A percentile compares a stretch with the other conserved stretches of the same genome.
phyloP scores from a whole-genome alignment of 371 early-diverging fungal genomes.

The Apophysomyces variabilis region DNA sequence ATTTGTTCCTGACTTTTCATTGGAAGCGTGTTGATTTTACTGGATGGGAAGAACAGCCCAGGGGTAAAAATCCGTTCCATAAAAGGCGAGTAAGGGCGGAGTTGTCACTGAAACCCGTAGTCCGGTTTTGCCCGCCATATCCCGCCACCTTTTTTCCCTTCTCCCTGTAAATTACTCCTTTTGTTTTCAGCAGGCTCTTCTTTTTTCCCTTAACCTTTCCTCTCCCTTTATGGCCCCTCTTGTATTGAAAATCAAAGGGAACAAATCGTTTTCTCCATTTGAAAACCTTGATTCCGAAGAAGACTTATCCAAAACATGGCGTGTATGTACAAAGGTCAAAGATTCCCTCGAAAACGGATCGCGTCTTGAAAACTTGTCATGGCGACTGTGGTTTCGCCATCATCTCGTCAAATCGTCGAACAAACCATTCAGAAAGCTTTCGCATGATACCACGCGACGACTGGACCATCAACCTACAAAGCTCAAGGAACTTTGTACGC shows the following conservation, averaged over 20 bases:
- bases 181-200: constrained; percentile 44
- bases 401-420: constrained; percentile 21
- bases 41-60: too few relatives aligned
- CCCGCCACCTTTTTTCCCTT: constrained; percentile 10
- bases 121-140: constrained; percentile 1
- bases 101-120: background rate
- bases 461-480: constrained; percentile 31
- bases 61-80: too few relatives aligned
- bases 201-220: constrained; percentile 11
- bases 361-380: constrained; percentile 79
- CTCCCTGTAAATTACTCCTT: background rate
- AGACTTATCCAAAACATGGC: constrained; percentile 73
- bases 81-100: background rate
- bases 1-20: too few relatives aligned
- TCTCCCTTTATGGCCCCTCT: constrained; percentile 59
- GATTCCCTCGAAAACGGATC: constrained; percentile 79
- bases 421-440: constrained; percentile 42
- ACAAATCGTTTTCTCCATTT: constrained; percentile 63
- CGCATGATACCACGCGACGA: constrained; percentile 41
- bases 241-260: constrained; percentile 66
- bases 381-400: constrained; percentile 73
- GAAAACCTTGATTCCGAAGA: constrained; percentile 62
- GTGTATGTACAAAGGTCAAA: constrained; percentile 78
- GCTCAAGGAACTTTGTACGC: constrained; percentile 14
- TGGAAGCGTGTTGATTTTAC: background rate